Conservation (phyloP, 2,329 filamentous ascomycete genomes). For the Zasmidium citrigriseum region DNA sequence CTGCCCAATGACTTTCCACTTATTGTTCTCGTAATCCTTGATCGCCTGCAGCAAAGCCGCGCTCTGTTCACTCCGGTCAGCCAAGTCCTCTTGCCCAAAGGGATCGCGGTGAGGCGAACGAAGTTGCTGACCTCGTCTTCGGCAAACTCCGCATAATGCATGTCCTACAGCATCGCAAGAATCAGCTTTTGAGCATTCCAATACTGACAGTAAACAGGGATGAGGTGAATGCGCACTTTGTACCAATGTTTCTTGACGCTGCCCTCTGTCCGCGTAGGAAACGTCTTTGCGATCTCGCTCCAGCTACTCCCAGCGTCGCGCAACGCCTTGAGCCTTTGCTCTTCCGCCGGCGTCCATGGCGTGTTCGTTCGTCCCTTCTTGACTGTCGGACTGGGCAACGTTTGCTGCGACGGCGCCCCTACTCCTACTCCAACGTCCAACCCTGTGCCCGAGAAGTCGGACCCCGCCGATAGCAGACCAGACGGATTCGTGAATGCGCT, state of each 20-base stretch:
- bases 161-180: constrained; percentile 64
- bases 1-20: constrained; percentile 96
- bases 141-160: constrained; percentile 98
- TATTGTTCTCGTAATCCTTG: constrained; percentile 97
- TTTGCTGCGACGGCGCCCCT: constrained; percentile 38
- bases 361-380: constrained; percentile 99
- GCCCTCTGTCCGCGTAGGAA: constrained; percentile 89
- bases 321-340: constrained; percentile 90
- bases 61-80: constrained; percentile 55
- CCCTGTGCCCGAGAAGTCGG: constrained; percentile 8
- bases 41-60: constrained; percentile 85
- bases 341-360: constrained; percentile 94
- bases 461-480: constrained; percentile 26
- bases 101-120: constrained; percentile 39
- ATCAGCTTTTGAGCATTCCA: constrained; percentile 1
- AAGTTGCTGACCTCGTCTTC: constrained; percentile 80
- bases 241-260: constrained; percentile 99
- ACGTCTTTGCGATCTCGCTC: constrained; percentile 99
- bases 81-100: constrained; percentile 14
- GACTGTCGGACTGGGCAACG: constrained; percentile 51
- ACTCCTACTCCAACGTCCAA: constrained; percentile 15
- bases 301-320: constrained; percentile 89
- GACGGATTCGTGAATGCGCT: constrained; percentile 30
- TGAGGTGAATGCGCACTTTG: constrained; percentile 61
- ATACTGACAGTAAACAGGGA: not conserved